Percentiles rank a stretch among this genome's conserved stretches.
These are phyloP conservation scores for Trichosporon ovoides DNA, from an alignment of 1,284 basidiomycete genomes.

Conservation along the genomic window DNA sequence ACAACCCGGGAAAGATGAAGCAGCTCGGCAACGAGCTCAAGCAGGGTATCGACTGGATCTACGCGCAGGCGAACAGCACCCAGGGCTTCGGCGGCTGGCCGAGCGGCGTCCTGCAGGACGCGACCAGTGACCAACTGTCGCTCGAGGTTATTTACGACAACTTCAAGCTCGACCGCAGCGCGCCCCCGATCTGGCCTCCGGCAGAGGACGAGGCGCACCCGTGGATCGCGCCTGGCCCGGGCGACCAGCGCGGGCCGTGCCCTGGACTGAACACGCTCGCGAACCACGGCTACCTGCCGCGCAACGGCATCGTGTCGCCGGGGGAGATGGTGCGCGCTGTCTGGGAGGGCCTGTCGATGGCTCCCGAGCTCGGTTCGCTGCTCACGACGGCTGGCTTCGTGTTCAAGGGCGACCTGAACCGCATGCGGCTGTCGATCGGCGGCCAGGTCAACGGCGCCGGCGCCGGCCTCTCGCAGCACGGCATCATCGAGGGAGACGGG, in stretches of 20 bases:
- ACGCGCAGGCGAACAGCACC: background rate
- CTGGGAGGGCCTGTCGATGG: conserved; percentile 9
- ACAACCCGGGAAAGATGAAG: background rate
- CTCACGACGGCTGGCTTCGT: conserved; percentile 2
- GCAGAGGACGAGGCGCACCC: conserved; percentile 22
- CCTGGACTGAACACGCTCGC: conserved; percentile 43
- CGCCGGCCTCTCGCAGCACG: conserved; percentile 8
- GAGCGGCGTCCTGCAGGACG: background rate
- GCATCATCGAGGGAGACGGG: conserved; percentile 13
- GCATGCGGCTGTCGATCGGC: conserved; percentile 9
- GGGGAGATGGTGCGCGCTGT: conserved; percentile 18
- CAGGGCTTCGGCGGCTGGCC: background rate
- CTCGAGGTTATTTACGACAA: conserved; percentile 3
- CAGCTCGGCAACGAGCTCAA: background rate
- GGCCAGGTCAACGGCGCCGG: conserved; percentile 4
- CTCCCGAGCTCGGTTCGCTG: conserved; percentile 7
- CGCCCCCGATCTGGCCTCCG: background rate
- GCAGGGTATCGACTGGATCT: conserved; percentile 1
- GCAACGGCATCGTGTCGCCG: conserved; percentile 36
- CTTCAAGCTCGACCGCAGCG: background rate
- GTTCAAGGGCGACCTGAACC: conserved; percentile 9
- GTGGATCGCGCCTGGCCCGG: conserved; percentile 21
- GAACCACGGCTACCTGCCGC: conserved; percentile 31
- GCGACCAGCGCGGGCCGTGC: conserved; percentile 32
- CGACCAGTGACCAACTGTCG: background rate